Evolutionary conservation across 1,284 basidiomycete genomes (phyloP).

Genomic region (Trametes hirsuta): DNA sequence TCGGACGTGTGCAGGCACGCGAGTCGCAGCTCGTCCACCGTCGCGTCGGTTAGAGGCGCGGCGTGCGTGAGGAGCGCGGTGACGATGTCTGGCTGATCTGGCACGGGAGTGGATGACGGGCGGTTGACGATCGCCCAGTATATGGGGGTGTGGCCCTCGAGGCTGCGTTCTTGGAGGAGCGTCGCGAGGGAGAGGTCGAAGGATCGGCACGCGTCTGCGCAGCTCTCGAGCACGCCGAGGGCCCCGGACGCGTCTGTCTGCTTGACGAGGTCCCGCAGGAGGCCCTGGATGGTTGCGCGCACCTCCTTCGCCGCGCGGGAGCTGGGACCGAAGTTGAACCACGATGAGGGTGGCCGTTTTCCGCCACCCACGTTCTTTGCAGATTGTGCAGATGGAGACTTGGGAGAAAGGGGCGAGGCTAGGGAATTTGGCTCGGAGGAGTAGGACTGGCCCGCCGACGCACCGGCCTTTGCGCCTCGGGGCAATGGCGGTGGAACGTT

Average conservation of each 20-base stretch:
- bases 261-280: conserved; percentile 36
- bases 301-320: conserved; percentile 29
- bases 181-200: conserved; percentile 45
- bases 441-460: neutral
- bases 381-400: neutral
- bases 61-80: conserved; percentile 56
- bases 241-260: conserved; percentile 28
- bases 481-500: conserved; percentile 11
- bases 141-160: conserved; percentile 64
- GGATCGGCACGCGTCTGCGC: conserved; percentile 46
- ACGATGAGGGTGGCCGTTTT: conserved; percentile 16
- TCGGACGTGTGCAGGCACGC: conserved; percentile 68
- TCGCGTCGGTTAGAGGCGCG: conserved; percentile 50
- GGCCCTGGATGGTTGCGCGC: conserved; percentile 29
- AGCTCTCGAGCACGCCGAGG: conserved; percentile 46
- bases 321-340: conserved; percentile 28
- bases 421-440: neutral
- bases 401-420: conserved; percentile 7
- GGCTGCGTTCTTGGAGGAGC: conserved; percentile 62
- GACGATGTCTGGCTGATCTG: conserved; percentile 44
- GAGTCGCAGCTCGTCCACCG: conserved; percentile 59
- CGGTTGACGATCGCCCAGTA: conserved; percentile 71
- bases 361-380: neutral
- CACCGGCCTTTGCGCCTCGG: conserved; percentile 17
- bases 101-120: conserved; percentile 26